A percentile compares a stretch with the other conserved stretches of the same genome.
phyloP scores from a whole-genome alignment of 2,329 filamentous ascomycete genomes.

The Ophiosphaerella herpotricha region DNA sequence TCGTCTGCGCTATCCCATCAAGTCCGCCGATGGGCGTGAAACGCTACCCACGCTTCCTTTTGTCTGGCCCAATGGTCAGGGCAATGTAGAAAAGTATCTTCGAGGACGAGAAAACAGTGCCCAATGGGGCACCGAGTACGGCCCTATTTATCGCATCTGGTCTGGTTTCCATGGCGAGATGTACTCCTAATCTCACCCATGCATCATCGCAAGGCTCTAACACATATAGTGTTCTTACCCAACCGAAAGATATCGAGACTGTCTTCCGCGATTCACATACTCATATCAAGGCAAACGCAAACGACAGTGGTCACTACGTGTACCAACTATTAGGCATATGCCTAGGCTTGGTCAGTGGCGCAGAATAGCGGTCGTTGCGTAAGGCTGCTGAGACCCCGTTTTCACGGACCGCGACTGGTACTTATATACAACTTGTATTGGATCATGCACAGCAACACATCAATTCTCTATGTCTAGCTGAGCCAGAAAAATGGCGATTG shows the following conservation, averaged over 20 bases:
- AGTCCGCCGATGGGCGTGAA: slow-evolving; percentile 2
- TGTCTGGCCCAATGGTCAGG: slow-evolving; percentile 31
- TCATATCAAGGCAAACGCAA: slow-evolving; percentile 50
- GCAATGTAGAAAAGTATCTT: slow-evolving; percentile 50
- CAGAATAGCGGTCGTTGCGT: slow-evolving; percentile 35
- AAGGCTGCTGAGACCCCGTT: slow-evolving; percentile 27
- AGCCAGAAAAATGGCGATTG: slow-evolving; percentile 10
- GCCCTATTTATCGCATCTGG: slow-evolving; percentile 46
- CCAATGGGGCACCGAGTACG: slow-evolving; percentile 41
- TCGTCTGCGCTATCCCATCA: slow-evolving; percentile 9
- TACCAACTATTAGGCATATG: slow-evolving; percentile 51
- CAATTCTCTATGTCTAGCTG: neutral
- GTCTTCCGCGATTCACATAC: slow-evolving; percentile 53
- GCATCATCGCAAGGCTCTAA: neutral
- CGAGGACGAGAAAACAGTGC: slow-evolving; percentile 40
- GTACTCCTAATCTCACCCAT: slow-evolving; percentile 22
- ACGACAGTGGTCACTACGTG: slow-evolving; percentile 50
- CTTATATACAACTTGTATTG: slow-evolving; percentile 6
- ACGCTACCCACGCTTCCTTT: slow-evolving; percentile 17
- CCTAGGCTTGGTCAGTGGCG: slow-evolving; percentile 48
- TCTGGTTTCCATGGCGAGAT: slow-evolving; percentile 47
- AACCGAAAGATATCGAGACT: slow-evolving; percentile 13
- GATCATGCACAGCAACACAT: slow-evolving; percentile 6
- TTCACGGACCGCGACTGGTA: slow-evolving; percentile 1
- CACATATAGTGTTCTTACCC: slow-evolving; percentile 16